phyloP scores from a whole-genome alignment of 2,329 filamentous ascomycete genomes.

The Atkinsonella texensis region DNA sequence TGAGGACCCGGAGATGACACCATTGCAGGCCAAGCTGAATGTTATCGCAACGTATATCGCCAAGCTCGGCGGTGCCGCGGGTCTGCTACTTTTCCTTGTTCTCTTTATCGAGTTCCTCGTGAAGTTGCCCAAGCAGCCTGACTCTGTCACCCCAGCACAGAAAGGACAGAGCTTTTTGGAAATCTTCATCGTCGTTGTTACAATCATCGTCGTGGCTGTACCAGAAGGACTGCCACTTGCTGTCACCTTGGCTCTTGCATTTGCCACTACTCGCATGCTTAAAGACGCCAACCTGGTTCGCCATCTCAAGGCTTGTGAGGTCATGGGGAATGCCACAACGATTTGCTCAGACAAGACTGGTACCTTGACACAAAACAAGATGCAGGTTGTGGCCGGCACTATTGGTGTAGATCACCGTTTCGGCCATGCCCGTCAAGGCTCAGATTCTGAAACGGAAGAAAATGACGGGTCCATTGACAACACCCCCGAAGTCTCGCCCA shows the following conservation, averaged over 20 bases:
- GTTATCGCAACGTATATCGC: slow-evolving; percentile 67
- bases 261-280: slow-evolving; percentile 66
- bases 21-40: slow-evolving; percentile 65
- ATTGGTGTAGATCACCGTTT: slow-evolving; percentile 45
- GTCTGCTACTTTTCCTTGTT: slow-evolving; percentile 69
- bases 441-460: slow-evolving; percentile 14
- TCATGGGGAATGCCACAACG: slow-evolving; percentile 67
- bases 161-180: slow-evolving; percentile 71
- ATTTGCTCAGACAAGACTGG: slow-evolving; percentile 60
- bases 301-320: slow-evolving; percentile 66
- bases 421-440: slow-evolving; percentile 25
- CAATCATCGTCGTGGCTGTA: slow-evolving; percentile 69
- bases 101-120: slow-evolving; percentile 78
- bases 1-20: slow-evolving; percentile 63
- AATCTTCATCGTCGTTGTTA: slow-evolving; percentile 68
- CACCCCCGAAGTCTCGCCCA: slow-evolving; percentile 26
- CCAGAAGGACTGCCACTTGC: slow-evolving; percentile 67
- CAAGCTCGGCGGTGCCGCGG: slow-evolving; percentile 64
- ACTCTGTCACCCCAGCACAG: slow-evolving; percentile 44
- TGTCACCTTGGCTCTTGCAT: slow-evolving; percentile 65
- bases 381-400: slow-evolving; percentile 52
- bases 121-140: slow-evolving; percentile 40
- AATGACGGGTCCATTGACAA: slow-evolving; percentile 15
- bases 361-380: slow-evolving; percentile 56
- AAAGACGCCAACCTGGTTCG: slow-evolving; percentile 68